phyloP scores from a whole-genome alignment of 768 basidiomycete species.

The Tremella mesenterica region DNA sequence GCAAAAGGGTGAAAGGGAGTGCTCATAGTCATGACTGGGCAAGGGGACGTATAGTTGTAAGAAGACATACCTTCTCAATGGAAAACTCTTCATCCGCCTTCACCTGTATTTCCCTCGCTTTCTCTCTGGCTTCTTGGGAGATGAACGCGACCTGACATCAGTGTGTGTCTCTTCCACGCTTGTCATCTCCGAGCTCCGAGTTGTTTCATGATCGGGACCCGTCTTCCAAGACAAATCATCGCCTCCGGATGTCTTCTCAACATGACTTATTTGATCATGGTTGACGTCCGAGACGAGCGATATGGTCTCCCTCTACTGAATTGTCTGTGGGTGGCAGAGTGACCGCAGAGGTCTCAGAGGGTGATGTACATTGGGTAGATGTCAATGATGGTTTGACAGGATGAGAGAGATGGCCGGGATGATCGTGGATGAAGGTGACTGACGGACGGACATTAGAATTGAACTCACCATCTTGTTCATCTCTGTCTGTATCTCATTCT shows the following conservation, averaged over 20 bases:
- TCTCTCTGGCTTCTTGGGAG: constrained; percentile 96
- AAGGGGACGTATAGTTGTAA: too few relatives aligned
- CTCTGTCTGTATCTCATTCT: constrained; percentile 89
- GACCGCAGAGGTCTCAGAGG: too few relatives aligned
- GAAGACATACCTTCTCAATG: constrained; percentile 71
- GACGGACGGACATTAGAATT: too few relatives aligned
- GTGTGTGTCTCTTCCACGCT: not conserved
- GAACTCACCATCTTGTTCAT: constrained; percentile 96
- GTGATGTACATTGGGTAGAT: not conserved
- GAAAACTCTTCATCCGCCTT: constrained; percentile 99
- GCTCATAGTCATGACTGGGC: too few relatives aligned
- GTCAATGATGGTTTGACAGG: not conserved
- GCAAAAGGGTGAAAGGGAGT: not conserved
- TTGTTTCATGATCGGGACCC: constrained; percentile 4
- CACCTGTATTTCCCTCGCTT: constrained; percentile 90
- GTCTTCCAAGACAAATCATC: too few relatives aligned
- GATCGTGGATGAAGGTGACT: too few relatives aligned
- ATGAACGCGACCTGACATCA: constrained; percentile 79
- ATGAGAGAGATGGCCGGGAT: constrained; percentile 1
- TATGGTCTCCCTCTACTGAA: too few relatives aligned
- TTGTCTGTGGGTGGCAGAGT: too few relatives aligned
- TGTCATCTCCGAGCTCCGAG: not conserved
- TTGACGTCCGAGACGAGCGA: too few relatives aligned
- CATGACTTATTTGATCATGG: too few relatives aligned
- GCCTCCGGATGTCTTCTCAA: too few relatives aligned